Evolutionary conservation across 768 basidiomycete genomes (phyloP), one percentile per base, ranked within the genome.

Genomic region (Phaffia australis): DNA sequence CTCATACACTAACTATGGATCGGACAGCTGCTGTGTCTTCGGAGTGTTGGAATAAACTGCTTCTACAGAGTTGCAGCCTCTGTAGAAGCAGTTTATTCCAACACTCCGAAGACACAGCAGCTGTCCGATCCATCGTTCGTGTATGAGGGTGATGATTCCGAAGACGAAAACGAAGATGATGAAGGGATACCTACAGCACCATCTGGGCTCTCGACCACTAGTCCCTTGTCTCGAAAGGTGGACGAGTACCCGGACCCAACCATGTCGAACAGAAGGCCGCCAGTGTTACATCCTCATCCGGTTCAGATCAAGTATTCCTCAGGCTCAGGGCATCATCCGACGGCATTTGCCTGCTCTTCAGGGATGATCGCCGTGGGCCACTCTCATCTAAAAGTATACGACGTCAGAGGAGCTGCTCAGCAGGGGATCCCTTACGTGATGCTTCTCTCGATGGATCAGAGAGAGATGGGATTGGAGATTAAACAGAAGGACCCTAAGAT

Each of bases 401-500:
- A 78, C 67, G 60, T 72, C 4, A 72, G 72, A 7, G 69, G 73
- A 56, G 65, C 62, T 46, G 69, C 70, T 46, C 47, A 70, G 54
- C 72, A 72, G 7, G n/a, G n/a, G n/a, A n/a, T n/a, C n/a, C 65
- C 72, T 54, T 63, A 70, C n/a, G 59, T 68, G 79, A 79, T 89
- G 16, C 23, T 46, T 1, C 60, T 56, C 23, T 51, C 18, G 50
- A 51, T 51, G n/a, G 86, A 90, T 58, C 80, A 84, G 61, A 85
- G 82, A 68, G 82, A 84, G 16, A 73, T 84, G 2, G 83, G 82
- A 0, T 65, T 80, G 32, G 78, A 80, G 21, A 75, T 75, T 69
- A 76, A 77, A 52, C 72, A 81, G 58, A 89, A 87, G 72, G 86
- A 89, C 54, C 76, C 81, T 3, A 85, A 84, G 71, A 80, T 93